Evolutionary conservation across 257 asterid species (phyloP).

Genomic region (Nicotiana obtusifolia): DNA sequence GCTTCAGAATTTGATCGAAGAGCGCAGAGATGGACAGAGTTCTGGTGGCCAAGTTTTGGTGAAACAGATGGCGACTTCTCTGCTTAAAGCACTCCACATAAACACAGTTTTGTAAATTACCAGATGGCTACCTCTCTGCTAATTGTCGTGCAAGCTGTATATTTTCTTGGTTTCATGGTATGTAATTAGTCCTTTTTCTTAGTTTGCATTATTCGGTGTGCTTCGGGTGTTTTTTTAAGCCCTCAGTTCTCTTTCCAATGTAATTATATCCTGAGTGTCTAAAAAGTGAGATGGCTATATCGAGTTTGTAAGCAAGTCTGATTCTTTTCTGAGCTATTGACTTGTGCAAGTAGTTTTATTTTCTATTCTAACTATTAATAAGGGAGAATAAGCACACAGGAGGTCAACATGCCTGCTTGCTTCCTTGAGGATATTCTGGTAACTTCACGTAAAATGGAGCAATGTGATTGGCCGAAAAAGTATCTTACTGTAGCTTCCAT

Average conservation of each 20-base stretch:
- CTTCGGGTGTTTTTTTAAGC: background rate
- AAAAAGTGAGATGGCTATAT: background rate
- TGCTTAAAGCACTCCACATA: constrained; percentile 94
- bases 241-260: background rate
- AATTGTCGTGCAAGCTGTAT: constrained; percentile 1
- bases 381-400: too few relatives aligned
- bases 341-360: background rate
- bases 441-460: too few relatives aligned
- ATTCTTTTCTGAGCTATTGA: background rate
- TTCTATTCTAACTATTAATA: too few relatives aligned
- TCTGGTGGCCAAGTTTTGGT: constrained; percentile 98
- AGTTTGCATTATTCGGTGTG: background rate
- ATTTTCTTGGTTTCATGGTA: background rate
- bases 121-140: background rate
- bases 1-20: constrained; percentile 89
- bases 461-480: too few relatives aligned
- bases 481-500: too few relatives aligned
- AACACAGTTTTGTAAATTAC: constrained; percentile 68
- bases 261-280: background rate
- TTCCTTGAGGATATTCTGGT: too few relatives aligned
- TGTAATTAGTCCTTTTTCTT: background rate
- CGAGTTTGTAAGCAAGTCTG: background rate
- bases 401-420: too few relatives aligned
- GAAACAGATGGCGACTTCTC: constrained; percentile 97
- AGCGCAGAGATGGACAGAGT: constrained; percentile 93